Evolutionary conservation across 192 early-diverging fungal genomes (phyloP).

Genomic region (Coemansia sp.): DNA sequence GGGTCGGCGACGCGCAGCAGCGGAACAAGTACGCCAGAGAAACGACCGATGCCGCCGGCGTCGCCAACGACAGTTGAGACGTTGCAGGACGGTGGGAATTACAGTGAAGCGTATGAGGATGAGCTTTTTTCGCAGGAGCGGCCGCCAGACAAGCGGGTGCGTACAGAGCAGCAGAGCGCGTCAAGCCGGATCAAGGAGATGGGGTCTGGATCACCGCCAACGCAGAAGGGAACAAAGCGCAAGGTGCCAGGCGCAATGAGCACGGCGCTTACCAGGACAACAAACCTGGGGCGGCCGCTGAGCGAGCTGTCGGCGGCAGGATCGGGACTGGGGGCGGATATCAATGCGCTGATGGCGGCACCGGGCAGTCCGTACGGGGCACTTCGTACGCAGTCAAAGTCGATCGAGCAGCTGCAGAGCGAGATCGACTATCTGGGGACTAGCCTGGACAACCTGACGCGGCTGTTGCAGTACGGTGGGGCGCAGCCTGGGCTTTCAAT

Average conservation of each 20-base stretch:
- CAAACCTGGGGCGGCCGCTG: conserved; percentile 15
- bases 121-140: conserved; percentile 16
- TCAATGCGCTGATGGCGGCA: conserved; percentile 12
- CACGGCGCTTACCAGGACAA: conserved; percentile 32
- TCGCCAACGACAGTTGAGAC: background rate
- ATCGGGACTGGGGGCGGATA: background rate
- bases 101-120: conserved; percentile 1
- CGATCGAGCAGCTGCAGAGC: conserved; percentile 34
- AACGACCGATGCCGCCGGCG: background rate
- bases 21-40: conserved; percentile 2
- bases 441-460: conserved; percentile 29
- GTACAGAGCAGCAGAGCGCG: background rate
- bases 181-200: conserved; percentile 17
- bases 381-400: conserved; percentile 23
- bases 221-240: conserved; percentile 13
- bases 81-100: background rate
- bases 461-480: conserved; percentile 20
- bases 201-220: conserved; percentile 10
- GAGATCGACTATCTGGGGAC: conserved; percentile 23
- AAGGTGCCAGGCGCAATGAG: conserved; percentile 18
- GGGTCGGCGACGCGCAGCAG: background rate
- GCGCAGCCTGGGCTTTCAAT: background rate
- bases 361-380: conserved; percentile 6
- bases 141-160: conserved; percentile 33
- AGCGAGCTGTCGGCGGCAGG: background rate